A percentile compares a stretch with the other conserved stretches of the same genome.
Conservation (phyloP, 139 green algal genomes). For the Klebsormidium nitens region DNA sequence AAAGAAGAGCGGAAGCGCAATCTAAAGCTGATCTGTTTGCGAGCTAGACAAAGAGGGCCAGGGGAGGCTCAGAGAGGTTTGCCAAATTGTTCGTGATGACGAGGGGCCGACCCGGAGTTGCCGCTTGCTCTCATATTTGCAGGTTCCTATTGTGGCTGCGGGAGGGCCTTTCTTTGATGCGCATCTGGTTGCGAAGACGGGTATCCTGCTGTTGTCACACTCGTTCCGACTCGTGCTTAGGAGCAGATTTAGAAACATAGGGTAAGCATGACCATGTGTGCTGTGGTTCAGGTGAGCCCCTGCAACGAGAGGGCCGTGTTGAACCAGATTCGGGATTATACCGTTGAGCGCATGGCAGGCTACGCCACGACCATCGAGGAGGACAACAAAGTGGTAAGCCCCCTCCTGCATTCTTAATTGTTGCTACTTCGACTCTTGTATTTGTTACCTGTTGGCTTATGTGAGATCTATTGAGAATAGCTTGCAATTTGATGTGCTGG, state of each 20-base stretch:
- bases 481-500: background rate
- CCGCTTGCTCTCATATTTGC: too few species aligned
- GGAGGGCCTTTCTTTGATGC: too few species aligned
- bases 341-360: conserved; percentile 45
- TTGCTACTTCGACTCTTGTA: background rate
- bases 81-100: too few species aligned
- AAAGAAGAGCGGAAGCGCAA: background rate
- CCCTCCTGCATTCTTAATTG: background rate
- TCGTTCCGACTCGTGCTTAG: too few species aligned
- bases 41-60: too few species aligned
- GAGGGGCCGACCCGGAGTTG: too few species aligned
- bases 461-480: background rate
- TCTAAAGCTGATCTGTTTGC: background rate
- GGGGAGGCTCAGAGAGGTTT: too few species aligned
- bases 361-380: conserved; percentile 55
- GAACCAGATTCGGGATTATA: conserved; percentile 48
- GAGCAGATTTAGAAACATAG: too few species aligned
- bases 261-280: too few species aligned
- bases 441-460: background rate
- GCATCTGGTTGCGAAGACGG: too few species aligned
- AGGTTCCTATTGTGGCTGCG: too few species aligned
- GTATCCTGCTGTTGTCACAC: too few species aligned
- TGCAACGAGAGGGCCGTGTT: conserved; percentile 53
- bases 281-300: conserved; percentile 35
- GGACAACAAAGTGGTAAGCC: conserved; percentile 45